phyloP scores from a whole-genome alignment of 2,329 filamentous ascomycete genomes.

The Cladophialophora immunda region DNA sequence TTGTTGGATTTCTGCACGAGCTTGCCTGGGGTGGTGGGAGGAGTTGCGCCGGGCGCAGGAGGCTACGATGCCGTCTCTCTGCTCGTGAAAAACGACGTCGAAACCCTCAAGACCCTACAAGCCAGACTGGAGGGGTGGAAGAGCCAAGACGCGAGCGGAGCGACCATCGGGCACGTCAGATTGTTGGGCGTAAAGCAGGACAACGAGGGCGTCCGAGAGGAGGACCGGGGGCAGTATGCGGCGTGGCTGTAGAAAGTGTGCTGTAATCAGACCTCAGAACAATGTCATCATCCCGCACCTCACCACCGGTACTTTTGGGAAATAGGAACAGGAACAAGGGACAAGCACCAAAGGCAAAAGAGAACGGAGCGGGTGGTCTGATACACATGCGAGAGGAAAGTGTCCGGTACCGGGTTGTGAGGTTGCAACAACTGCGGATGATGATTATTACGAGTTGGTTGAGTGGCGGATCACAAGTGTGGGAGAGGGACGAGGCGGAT shows the following conservation, averaged over 20 bases:
- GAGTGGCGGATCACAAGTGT: no score
- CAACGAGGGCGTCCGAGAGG: slow-evolving; percentile 55
- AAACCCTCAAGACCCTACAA: slow-evolving; percentile 68
- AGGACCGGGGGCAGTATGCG: slow-evolving; percentile 49
- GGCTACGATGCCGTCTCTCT: slow-evolving; percentile 90
- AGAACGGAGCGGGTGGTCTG: slow-evolving; percentile 2
- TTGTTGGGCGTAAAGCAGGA: slow-evolving; percentile 56
- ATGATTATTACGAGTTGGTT: background rate
- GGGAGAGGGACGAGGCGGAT: no score
- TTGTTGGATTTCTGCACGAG: slow-evolving; percentile 77
- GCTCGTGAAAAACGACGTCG: slow-evolving; percentile 76
- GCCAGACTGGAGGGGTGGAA: slow-evolving; percentile 73
- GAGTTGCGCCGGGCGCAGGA: slow-evolving; percentile 92
- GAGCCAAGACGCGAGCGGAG: slow-evolving; percentile 53
- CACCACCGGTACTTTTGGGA: background rate
- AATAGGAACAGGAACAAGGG: slow-evolving; percentile 4
- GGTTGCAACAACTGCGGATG: background rate
- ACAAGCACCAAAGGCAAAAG: slow-evolving; percentile 9
- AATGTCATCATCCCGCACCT: background rate
- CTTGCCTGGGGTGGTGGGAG: slow-evolving; percentile 83
- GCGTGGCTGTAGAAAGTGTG: slow-evolving; percentile 48
- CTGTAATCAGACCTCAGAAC: background rate
- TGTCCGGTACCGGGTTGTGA: background rate
- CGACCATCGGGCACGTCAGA: slow-evolving; percentile 55
- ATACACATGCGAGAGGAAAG: background rate